Percentiles rank a stretch among this genome's conserved stretches.
These are phyloP conservation scores for Sergeia podlipaevii DNA, from an alignment of 208 protist genomes.

Conservation along the genomic window DNA sequence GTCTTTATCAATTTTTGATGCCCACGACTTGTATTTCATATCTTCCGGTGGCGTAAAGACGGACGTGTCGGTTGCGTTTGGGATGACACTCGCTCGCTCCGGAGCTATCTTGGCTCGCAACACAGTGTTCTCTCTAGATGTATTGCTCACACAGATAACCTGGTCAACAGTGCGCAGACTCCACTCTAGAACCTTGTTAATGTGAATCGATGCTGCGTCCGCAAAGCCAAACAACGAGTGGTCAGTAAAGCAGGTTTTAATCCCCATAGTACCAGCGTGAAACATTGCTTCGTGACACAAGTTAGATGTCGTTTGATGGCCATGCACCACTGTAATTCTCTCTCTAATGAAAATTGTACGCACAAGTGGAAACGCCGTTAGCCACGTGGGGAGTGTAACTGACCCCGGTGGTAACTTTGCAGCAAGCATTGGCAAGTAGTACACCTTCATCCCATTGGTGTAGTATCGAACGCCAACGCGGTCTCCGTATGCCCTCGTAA, in stretches of 20 bases:
- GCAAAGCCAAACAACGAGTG: conserved; percentile 99
- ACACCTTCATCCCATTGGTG: conserved; percentile 97
- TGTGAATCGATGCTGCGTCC: conserved; percentile 93
- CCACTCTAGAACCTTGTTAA: conserved; percentile 97
- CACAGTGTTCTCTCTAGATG: conserved; percentile 97
- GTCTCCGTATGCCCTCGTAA: conserved; percentile 95
- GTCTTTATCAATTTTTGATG: conserved; percentile 77
- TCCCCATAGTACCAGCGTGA: conserved; percentile 94
- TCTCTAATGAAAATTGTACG: conserved; percentile 96
- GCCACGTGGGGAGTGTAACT: conserved; percentile 90
- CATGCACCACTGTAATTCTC: conserved; percentile 96
- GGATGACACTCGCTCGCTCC: conserved; percentile 95
- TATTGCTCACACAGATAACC: conserved; percentile 98
- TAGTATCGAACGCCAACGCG: conserved; percentile 95
- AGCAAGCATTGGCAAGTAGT: conserved; percentile 95
- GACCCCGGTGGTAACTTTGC: conserved; percentile 86
- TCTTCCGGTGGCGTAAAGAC: conserved; percentile 85
- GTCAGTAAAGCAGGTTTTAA: conserved; percentile 97
- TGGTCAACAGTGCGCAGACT: conserved; percentile 93
- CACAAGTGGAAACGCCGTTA: conserved; percentile 84
- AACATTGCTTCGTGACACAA: conserved; percentile 95
- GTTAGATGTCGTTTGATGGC: conserved; percentile 96
- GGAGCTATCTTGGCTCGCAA: conserved; percentile 92
- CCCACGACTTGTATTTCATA: conserved; percentile 91
- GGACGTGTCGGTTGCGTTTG: conserved; percentile 96